Conservation (phyloP, 2,329 filamentous ascomycete genomes). For the Hirsutella minnesotensis region DNA sequence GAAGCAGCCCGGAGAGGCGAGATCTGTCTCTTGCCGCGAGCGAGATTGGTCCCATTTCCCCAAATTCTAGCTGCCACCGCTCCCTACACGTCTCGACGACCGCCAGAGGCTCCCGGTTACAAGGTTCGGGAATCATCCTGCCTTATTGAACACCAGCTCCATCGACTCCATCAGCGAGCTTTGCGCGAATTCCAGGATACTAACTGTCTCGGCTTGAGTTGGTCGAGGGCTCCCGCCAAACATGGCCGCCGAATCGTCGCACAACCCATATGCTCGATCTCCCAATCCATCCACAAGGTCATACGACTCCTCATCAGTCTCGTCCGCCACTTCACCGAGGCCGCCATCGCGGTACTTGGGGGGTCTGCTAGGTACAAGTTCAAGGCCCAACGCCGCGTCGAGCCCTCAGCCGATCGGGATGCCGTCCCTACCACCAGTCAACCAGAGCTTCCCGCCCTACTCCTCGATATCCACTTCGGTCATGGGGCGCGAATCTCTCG, state of each 20-base stretch:
- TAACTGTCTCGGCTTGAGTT: not conserved
- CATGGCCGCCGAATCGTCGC: conserved; percentile 40
- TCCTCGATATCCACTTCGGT: conserved; percentile 36
- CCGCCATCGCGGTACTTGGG: conserved; percentile 39
- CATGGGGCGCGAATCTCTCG: conserved; percentile 47
- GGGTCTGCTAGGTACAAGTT: conserved; percentile 39
- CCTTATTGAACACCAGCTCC: no score
- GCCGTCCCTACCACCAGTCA: conserved; percentile 35
- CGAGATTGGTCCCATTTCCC: conserved; percentile 3
- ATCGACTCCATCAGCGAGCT: no score
- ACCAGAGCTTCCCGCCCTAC: conserved; percentile 39
- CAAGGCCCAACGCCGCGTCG: conserved; percentile 35
- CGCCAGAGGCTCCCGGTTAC: not conserved
- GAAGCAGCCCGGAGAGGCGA: conserved; percentile 8
- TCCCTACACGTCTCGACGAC: not conserved
- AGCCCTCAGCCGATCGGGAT: conserved; percentile 42
- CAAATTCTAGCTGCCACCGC: not conserved
- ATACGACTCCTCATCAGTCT: conserved; percentile 53
- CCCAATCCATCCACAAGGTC: conserved; percentile 49
- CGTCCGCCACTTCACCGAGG: conserved; percentile 48
- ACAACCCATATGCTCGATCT: conserved; percentile 48
- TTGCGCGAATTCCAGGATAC: no score
- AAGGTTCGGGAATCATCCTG: no score
- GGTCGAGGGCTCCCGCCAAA: not conserved
- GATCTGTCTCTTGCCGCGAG: conserved; percentile 7